A percentile compares a stretch with the other conserved stretches of the same genome.
Conservation (phyloP, 106 monocot genomes). For the Phalaenopsis equestris region DNA sequence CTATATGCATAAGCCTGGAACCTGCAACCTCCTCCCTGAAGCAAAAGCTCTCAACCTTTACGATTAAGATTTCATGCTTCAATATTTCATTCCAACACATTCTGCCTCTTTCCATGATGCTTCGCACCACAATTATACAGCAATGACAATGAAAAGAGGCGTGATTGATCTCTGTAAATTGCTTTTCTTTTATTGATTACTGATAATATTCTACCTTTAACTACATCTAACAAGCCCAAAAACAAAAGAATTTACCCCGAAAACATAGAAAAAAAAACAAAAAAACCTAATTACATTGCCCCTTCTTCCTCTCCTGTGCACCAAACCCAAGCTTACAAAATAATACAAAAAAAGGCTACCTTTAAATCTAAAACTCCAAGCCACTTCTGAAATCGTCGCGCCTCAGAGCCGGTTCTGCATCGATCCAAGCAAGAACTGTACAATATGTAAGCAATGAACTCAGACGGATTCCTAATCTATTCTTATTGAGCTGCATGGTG, state of each 20-base stretch:
- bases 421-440: not conserved
- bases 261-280: not conserved
- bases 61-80: too few species aligned
- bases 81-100: too few species aligned
- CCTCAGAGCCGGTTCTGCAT: not conserved
- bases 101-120: too few species aligned
- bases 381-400: not conserved
- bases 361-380: too few species aligned
- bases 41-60: too few species aligned
- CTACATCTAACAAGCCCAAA: not conserved
- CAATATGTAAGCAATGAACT: conserved; percentile 10
- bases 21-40: too few species aligned
- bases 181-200: not conserved
- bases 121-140: too few species aligned
- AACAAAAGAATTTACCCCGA: conserved; percentile 4
- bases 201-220: not conserved
- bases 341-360: not conserved
- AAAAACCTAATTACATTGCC: not conserved
- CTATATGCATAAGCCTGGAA: too few species aligned
- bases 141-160: too few species aligned
- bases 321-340: conserved; percentile 1
- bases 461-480: not conserved
- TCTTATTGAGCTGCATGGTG: conserved; percentile 14
- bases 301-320: not conserved
- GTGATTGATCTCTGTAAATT: not conserved